Percentiles rank a stretch among this genome's conserved stretches.
phyloP scores from a whole-genome alignment of 495 filamentous ascomycete genomes.

The Parathielavia hyrcaniae region DNA sequence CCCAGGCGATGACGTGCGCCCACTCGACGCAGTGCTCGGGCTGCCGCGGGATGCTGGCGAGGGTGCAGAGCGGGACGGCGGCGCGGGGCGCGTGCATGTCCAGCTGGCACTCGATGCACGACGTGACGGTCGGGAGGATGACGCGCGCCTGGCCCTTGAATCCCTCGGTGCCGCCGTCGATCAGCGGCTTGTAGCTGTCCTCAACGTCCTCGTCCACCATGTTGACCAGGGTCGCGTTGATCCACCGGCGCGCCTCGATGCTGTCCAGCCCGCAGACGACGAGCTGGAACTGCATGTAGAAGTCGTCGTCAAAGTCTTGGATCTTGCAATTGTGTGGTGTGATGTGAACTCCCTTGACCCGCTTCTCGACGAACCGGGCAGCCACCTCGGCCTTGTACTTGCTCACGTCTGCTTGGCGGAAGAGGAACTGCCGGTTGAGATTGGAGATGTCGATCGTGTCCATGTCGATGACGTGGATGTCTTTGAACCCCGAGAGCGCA shows the following conservation, averaged over 20 bases:
- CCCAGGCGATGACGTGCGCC: slow-evolving; percentile 79
- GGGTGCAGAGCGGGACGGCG: slow-evolving; percentile 91
- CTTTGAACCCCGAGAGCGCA: slow-evolving; percentile 87
- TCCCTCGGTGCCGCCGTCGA: slow-evolving; percentile 96
- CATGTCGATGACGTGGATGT: slow-evolving; percentile 99
- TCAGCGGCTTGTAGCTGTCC: slow-evolving; percentile 81
- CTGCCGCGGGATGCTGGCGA: slow-evolving; percentile 94
- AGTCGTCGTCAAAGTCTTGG: slow-evolving; percentile 94
- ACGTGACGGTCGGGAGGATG: slow-evolving; percentile 82
- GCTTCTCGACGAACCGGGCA: slow-evolving; percentile 78
- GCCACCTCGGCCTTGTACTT: slow-evolving; percentile 92
- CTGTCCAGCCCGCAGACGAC: slow-evolving; percentile 95
- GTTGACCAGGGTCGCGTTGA: slow-evolving; percentile 85
- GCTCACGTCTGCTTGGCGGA: slow-evolving; percentile 86
- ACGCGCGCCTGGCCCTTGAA: slow-evolving; percentile 97
- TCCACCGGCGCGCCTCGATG: slow-evolving; percentile 96
- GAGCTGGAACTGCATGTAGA: slow-evolving; percentile 95
- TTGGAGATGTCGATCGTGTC: slow-evolving; percentile 98
- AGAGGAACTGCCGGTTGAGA: slow-evolving; percentile 95
- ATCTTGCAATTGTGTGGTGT: slow-evolving; percentile 91
- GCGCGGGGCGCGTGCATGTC: slow-evolving; percentile 95
- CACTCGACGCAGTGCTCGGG: slow-evolving; percentile 99
- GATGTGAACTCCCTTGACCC: slow-evolving; percentile 85
- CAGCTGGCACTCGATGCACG: slow-evolving; percentile 96
- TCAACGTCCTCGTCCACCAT: slow-evolving; percentile 70